phyloP scores from a whole-genome alignment of 2,329 filamentous ascomycete species.

The Aspergillus hortae region DNA sequence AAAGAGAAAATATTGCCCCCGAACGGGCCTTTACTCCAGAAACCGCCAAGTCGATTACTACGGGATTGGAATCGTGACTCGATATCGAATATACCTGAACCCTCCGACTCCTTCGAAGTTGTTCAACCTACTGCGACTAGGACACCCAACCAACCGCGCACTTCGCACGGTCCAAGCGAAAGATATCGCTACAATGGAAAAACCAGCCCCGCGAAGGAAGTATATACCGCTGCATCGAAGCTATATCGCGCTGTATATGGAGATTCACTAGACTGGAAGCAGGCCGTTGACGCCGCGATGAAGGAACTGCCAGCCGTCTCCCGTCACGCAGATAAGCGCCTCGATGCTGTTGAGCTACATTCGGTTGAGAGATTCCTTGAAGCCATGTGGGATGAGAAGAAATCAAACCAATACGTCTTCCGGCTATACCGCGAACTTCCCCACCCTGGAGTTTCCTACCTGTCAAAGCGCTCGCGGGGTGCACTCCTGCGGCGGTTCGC shows the following conservation, averaged over 20 bases:
- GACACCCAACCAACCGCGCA: not conserved
- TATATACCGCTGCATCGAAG: conserved; percentile 18
- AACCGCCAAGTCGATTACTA: not conserved
- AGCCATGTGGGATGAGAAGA: conserved; percentile 42
- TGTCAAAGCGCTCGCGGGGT: conserved; percentile 54
- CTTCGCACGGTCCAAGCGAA: not conserved
- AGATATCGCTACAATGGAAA: conserved; percentile 7
- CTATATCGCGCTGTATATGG: conserved; percentile 23
- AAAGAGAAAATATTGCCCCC: not conserved
- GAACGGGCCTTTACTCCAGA: not conserved
- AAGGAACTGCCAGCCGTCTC: conserved; percentile 14
- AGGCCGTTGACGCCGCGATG: conserved; percentile 38
- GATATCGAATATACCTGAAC: not conserved
- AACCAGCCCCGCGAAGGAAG: conserved; percentile 15
- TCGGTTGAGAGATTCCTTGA: conserved; percentile 37
- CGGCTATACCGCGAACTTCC: conserved; percentile 52
- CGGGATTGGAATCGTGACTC: not conserved
- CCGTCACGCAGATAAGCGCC: conserved; percentile 24
- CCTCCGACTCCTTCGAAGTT: not conserved
- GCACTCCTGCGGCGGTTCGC: conserved; percentile 66
- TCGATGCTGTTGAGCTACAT: conserved; percentile 32
- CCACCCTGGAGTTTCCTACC: conserved; percentile 50
- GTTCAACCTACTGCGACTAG: not conserved
- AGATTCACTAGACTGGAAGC: conserved; percentile 20
- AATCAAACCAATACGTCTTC: conserved; percentile 50